phyloP scores from a whole-genome alignment of 2,329 filamentous ascomycete species.

The Pestalotiopsis sp. region DNA sequence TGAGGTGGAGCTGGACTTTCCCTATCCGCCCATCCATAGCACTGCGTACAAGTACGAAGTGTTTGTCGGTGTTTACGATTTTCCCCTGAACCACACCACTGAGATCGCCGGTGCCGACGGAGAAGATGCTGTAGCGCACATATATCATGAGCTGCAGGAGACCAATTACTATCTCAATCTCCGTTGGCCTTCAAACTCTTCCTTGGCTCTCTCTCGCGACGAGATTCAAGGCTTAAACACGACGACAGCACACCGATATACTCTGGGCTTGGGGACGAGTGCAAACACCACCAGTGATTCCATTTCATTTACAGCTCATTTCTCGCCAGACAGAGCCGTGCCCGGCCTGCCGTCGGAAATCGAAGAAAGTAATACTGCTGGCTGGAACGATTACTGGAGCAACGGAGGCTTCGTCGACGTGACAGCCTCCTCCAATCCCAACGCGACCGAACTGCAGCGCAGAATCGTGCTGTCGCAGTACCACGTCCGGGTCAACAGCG shows the following conservation, averaged over 20 bases:
- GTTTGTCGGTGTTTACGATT: conserved; percentile 42
- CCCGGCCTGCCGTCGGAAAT: conserved; percentile 27
- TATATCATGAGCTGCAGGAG: conserved; percentile 38
- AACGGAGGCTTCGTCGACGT: conserved; percentile 44
- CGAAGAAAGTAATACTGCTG: conserved; percentile 22
- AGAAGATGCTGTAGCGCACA: conserved; percentile 25
- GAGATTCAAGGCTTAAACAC: conserved; percentile 25
- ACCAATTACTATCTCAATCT: conserved; percentile 41
- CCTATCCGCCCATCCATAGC: conserved; percentile 40
- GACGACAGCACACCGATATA: conserved; percentile 34
- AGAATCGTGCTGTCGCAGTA: conserved; percentile 46
- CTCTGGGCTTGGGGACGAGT: conserved; percentile 20
- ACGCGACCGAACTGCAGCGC: conserved; percentile 44
- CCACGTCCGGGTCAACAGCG: conserved; percentile 43
- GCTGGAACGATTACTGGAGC: conserved; percentile 39
- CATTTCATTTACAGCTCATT: conserved; percentile 36
- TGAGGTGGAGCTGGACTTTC: conserved; percentile 42
- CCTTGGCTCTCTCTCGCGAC: conserved; percentile 23
- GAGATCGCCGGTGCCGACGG: conserved; percentile 16
- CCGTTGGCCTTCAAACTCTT: conserved; percentile 27
- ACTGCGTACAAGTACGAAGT: conserved; percentile 45
- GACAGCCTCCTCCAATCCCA: conserved; percentile 33
- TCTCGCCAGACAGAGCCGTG: conserved; percentile 27
- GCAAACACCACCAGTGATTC: background rate
- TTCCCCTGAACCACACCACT: conserved; percentile 37